These are phyloP conservation scores for Saccharomyces hybrid DNA, from an alignment of 1,139 yeast species.

Conservation along the genomic window DNA sequence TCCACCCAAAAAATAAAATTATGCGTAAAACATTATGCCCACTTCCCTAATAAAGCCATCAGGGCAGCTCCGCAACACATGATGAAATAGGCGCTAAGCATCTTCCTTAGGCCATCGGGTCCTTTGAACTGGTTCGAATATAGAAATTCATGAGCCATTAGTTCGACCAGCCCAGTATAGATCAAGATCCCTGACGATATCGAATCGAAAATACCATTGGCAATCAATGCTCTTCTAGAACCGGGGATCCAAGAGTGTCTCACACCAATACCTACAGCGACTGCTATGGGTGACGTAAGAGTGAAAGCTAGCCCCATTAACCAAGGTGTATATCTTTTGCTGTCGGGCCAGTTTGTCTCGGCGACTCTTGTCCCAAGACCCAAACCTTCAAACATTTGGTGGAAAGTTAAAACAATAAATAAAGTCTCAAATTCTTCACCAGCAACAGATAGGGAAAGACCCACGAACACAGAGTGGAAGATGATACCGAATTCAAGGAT, in stretches of 20 bases:
- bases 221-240: slow-evolving; percentile 55
- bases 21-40: slow-evolving; percentile 48
- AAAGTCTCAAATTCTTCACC: slow-evolving; percentile 68
- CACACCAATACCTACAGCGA: slow-evolving; percentile 79
- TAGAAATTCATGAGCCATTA: slow-evolving; percentile 81
- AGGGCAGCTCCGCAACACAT: slow-evolving; percentile 66
- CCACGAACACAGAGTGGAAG: slow-evolving; percentile 74
- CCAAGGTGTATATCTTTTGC: slow-evolving; percentile 48
- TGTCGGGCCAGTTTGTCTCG: slow-evolving; percentile 50
- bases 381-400: slow-evolving; percentile 84
- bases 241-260: slow-evolving; percentile 58
- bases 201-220: slow-evolving; percentile 73
- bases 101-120: slow-evolving; percentile 33
- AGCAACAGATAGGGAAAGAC: slow-evolving; percentile 64
- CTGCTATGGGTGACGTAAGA: slow-evolving; percentile 69
- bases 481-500: slow-evolving; percentile 71
- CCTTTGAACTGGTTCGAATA: slow-evolving; percentile 54
- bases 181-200: slow-evolving; percentile 76
- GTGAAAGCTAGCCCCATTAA: slow-evolving; percentile 51
- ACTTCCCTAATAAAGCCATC: slow-evolving; percentile 77
- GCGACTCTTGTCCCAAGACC: slow-evolving; percentile 85
- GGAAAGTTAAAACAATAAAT: slow-evolving; percentile 78
- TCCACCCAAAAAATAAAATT: not conserved
- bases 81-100: slow-evolving; percentile 31
- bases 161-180: slow-evolving; percentile 77